Conservation (phyloP, 2,329 filamentous ascomycete genomes). For the Pseudocercospora eumusae region DNA sequence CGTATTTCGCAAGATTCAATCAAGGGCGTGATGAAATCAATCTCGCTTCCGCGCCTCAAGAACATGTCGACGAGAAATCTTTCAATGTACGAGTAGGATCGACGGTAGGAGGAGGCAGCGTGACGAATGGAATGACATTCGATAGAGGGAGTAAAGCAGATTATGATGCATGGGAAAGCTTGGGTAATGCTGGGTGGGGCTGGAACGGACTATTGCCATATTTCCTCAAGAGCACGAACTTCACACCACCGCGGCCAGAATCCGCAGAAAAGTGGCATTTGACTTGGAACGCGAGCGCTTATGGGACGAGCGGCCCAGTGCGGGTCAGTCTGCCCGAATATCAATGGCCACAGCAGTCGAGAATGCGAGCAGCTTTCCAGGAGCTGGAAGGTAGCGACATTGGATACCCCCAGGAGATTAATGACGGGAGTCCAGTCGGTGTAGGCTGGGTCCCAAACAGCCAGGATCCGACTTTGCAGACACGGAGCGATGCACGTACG, state of each 20-base stretch:
- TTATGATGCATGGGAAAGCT: slow-evolving; percentile 45
- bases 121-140: slow-evolving; percentile 45
- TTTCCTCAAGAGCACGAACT: slow-evolving; percentile 28
- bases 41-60: slow-evolving; percentile 19
- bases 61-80: slow-evolving; percentile 29
- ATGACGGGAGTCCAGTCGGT: slow-evolving; percentile 37
- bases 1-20: slow-evolving; percentile 22
- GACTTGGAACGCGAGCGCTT: slow-evolving; percentile 18
- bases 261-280: slow-evolving; percentile 27
- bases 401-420: slow-evolving; percentile 24
- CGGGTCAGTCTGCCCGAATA: slow-evolving; percentile 18
- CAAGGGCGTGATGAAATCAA: slow-evolving; percentile 13
- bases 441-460: slow-evolving; percentile 43
- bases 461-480: slow-evolving; percentile 40
- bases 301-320: slow-evolving; percentile 18
- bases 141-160: slow-evolving; percentile 41
- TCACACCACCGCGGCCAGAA: slow-evolving; percentile 16
- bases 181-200: slow-evolving; percentile 30
- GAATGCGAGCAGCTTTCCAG: slow-evolving; percentile 10
- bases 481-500: slow-evolving; percentile 38
- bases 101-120: slow-evolving; percentile 42
- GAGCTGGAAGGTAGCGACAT: slow-evolving; percentile 21
- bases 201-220: slow-evolving; percentile 25
- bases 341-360: slow-evolving; percentile 18
- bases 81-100: slow-evolving; percentile 28